Evolutionary conservation across 768 basidiomycete species (phyloP).

Genomic region (Boletus rex-veris): DNA sequence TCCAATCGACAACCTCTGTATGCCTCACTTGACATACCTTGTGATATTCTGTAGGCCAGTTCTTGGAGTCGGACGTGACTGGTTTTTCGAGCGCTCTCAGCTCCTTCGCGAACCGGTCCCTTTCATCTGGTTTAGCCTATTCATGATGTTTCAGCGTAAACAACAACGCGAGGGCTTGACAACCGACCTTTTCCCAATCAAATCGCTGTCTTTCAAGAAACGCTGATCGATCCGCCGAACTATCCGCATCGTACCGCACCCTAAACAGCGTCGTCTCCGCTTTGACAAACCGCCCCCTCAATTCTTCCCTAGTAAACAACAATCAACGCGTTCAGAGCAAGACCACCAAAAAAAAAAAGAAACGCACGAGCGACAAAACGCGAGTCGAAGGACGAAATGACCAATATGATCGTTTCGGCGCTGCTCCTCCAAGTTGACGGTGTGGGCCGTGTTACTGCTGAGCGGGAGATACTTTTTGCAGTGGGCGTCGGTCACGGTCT

Average conservation of each 20-base stretch:
- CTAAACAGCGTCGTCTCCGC: constrained; percentile 84
- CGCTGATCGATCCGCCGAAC: constrained; percentile 48
- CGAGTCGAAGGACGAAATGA: constrained; percentile 90
- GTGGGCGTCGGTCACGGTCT: constrained; percentile 55
- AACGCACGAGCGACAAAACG: constrained; percentile 94
- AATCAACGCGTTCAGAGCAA: not conserved
- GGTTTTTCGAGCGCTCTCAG: constrained; percentile 39
- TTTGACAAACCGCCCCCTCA: constrained; percentile 83
- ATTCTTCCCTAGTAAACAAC: constrained; percentile 65
- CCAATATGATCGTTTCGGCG: constrained; percentile 82
- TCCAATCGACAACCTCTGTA: not conserved
- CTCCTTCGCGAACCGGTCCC: constrained; percentile 41
- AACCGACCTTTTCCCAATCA: constrained; percentile 57
- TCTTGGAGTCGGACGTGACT: not conserved
- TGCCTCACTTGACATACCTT: constrained; percentile 49
- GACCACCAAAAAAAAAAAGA: not conserved
- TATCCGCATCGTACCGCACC: constrained; percentile 71
- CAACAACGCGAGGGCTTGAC: not conserved
- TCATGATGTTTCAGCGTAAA: not conserved
- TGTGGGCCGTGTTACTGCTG: constrained; percentile 49
- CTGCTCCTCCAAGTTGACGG: constrained; percentile 52
- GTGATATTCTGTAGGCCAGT: constrained; percentile 44
- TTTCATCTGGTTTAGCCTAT: constrained; percentile 62
- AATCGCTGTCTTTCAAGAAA: constrained; percentile 60
- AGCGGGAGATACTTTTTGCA: constrained; percentile 77